Base-by-base conservation (phyloP, 1,284 basidiomycete genomes). In the Singerocomus inundabilis region DNA sequence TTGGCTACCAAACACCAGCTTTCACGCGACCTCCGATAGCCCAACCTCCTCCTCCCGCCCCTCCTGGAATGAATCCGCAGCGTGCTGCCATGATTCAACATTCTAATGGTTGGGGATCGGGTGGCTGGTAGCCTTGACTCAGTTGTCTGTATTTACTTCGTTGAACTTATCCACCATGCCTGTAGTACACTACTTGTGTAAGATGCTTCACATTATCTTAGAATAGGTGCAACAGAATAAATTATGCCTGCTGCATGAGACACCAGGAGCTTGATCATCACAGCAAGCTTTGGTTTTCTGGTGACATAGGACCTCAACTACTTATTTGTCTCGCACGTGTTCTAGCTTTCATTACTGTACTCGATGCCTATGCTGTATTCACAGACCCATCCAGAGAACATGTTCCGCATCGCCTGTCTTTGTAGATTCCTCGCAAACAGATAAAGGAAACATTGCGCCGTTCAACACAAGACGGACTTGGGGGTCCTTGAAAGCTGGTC, bases 1-100 rank as follows among this genome's bases (percentile, higher is more conserved):
- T 78, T 54, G 83, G 82, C 24, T 82, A 79, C 60, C 83, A 85
- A 58, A 84, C 86, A 3, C 85, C 85, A 11, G 72, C 72, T 18
- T 74, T 66, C 57, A 61, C 66, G 29, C 74, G 76, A 52, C 61
- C 73, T 26, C 73, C 79, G 25, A 70, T 75, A 43, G 63, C 69
- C 44, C 74, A 74, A 31, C 72, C 73, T 10, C 72, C 73, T 41
- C 68, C 65, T 12, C 54, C 63, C 21, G 61, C 72, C 36, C 77
- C 80, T 41, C 72, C 76, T 5, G 80, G 81, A 26, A 79, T 85
- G 72, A 84, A 87, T 57, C 81, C 83, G 41, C 73, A 75, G 42
- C 78, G 84, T 35, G 78, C 82, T 31, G 78, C 80, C 7, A 75
- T 84, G 75, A 75, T 85, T 49, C 81, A 82, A 59, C 70, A 72